These are phyloP conservation scores for Trifolium dubium DNA, from an alignment of 306 rosid genomes.

Conservation along the genomic window DNA sequence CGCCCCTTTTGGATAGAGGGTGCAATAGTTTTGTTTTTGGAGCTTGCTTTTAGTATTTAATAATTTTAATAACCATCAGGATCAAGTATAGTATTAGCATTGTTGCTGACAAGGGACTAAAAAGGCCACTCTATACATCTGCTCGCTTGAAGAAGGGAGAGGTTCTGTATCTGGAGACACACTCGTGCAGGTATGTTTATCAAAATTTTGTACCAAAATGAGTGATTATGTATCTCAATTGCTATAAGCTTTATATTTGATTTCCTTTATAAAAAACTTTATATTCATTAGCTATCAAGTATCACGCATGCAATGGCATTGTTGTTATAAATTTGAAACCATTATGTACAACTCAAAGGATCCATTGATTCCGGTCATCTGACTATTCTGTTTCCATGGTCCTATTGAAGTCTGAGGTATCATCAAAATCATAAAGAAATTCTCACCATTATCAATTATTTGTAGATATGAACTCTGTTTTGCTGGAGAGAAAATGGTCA, in stretches of 20 bases:
- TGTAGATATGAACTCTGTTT: constrained; percentile 92
- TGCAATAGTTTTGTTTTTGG: constrained; percentile 23
- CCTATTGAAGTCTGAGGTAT: constrained; percentile 21
- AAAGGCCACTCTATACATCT: constrained; percentile 83
- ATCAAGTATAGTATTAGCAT: constrained; percentile 93
- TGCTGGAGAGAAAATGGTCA: constrained; percentile 77
- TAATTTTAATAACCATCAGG: constrained; percentile 56
- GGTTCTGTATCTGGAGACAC: constrained; percentile 90
- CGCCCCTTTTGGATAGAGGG: constrained; percentile 11
- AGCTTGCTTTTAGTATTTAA: constrained; percentile 26
- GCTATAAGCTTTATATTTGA: constrained; percentile 1
- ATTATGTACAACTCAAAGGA: constrained; percentile 17
- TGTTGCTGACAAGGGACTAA: constrained; percentile 98
- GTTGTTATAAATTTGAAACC: constrained; percentile 28
- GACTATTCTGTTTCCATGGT: constrained; percentile 19
- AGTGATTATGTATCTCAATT: constrained; percentile 29
- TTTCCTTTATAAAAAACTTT: neutral
- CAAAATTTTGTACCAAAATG: constrained; percentile 34
- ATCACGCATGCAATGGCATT: constrained; percentile 2
- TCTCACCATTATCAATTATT: constrained; percentile 25
- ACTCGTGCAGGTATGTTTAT: constrained; percentile 70
- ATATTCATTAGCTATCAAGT: constrained; percentile 5
- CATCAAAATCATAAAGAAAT: constrained; percentile 25
- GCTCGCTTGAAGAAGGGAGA: constrained; percentile 98
- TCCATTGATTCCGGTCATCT: constrained; percentile 13